Conservation (phyloP, 2,329 filamentous ascomycete species). For the Fonsecaea erecta region DNA sequence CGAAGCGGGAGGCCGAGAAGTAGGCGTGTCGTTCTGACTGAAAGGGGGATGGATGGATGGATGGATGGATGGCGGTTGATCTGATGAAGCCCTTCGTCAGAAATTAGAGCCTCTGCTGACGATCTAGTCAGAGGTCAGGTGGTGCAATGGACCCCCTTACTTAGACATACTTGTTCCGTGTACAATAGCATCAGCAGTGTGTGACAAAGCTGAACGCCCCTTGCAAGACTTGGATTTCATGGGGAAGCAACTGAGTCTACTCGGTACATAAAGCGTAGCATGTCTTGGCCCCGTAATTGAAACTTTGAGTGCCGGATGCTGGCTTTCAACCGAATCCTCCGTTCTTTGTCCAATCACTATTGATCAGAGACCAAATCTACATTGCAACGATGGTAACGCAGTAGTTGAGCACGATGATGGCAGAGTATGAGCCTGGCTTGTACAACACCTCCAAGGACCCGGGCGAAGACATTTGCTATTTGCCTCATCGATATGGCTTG, state of each 20-base stretch:
- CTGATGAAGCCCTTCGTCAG: background rate
- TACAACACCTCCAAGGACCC: too few relatives aligned
- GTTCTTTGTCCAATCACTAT: too few relatives aligned
- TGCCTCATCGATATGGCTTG: too few relatives aligned
- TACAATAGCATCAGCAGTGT: background rate
- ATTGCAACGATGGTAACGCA: too few relatives aligned
- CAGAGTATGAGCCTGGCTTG: too few relatives aligned
- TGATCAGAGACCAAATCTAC: too few relatives aligned
- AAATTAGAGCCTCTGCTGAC: background rate
- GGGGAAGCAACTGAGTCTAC: background rate
- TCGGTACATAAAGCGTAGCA: background rate
- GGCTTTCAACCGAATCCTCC: too few relatives aligned
- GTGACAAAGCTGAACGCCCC: constrained; percentile 11
- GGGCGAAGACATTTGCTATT: too few relatives aligned
- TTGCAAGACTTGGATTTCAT: constrained; percentile 1
- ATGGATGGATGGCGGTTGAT: background rate
- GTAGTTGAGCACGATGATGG: too few relatives aligned
- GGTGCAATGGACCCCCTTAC: background rate
- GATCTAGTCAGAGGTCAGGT: background rate
- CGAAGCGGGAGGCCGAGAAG: constrained; percentile 4
- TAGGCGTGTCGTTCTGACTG: background rate
- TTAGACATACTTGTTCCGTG: background rate
- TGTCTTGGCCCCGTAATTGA: too few relatives aligned
- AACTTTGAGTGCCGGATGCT: too few relatives aligned
- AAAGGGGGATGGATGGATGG: too few relatives aligned